Base-by-base conservation (phyloP, 116 monocot species). In the Cymodocea nodosa region DNA sequence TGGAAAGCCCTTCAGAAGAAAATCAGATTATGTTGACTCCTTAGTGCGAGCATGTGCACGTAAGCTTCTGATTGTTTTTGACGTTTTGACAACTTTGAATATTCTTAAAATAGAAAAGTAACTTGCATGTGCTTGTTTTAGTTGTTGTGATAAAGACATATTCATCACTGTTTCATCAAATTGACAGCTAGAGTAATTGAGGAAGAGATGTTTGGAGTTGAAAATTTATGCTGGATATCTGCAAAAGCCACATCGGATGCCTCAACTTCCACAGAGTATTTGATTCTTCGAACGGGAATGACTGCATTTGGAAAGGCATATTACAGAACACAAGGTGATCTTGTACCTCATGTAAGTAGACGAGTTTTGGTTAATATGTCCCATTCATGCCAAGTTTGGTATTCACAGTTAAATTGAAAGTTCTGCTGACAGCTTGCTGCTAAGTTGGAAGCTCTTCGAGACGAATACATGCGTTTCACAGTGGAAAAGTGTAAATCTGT, bases 201-300 rank as follows among this genome's bases (percentile, higher is more conserved):
- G 72, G 92, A 92, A 70, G 87, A 87, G 66, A 92, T 87, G 66
- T 87, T 92, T 81, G 92, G 92, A 18, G 56, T 87, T 57, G 87
- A 92, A 39, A 92, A 92, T 59, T 60, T 92, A 72, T 85, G 87
- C 55, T 92, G 92, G 92, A 87, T 92, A 56, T 87, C 92, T 69
- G 87, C 87, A 23, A 92, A 73, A 70, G 84, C 92, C 50, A 92
- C 87, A 52, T 63, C 75, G 36, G 79, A 80, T 70, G 87, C 92
- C 71, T 72, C 92, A 63, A 77, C 36, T 55, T 75, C 61, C 53
- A 69, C 81, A 30, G 85, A 87, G 65, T 50, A 75, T 70, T 79
- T 92, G 75, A 87, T 92, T 74, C 92, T 92, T 49, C 82, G 80
- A 67, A 87, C 92, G 24, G 87, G 92, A 50, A 81, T 85, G 92